These are phyloP conservation scores for Brassica balearica DNA, from an alignment of 441 rosid species.

Conservation along the genomic window DNA sequence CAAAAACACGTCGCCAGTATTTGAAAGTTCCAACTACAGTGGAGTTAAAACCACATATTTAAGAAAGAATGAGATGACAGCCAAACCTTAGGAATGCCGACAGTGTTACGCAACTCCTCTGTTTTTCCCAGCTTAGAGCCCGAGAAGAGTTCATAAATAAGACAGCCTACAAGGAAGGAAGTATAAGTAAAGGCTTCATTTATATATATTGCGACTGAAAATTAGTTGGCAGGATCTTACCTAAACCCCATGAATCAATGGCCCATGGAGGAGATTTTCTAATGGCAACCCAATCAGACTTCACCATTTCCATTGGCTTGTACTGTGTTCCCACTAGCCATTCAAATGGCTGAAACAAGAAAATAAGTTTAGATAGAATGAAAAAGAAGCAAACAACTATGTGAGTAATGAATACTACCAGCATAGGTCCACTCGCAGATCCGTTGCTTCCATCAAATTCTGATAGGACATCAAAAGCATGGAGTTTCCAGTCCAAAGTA, in stretches of 20 bases:
- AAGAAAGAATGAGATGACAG: constrained; percentile 22
- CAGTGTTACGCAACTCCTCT: constrained; percentile 93
- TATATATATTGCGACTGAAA: background rate
- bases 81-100: constrained; percentile 94
- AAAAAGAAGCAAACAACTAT: constrained; percentile 8
- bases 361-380: constrained; percentile 29
- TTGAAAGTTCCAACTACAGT: constrained; percentile 5
- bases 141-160: constrained; percentile 94
- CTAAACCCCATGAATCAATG: constrained; percentile 99
- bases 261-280: constrained; percentile 99
- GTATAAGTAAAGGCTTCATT: constrained; percentile 32
- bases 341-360: constrained; percentile 76
- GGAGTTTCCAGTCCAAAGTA: constrained; percentile 99
- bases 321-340: constrained; percentile 96
- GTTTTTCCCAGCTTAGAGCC: constrained; percentile 84
- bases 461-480: constrained; percentile 97
- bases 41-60: constrained; percentile 6
- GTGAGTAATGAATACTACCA: constrained; percentile 63
- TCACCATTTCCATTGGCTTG: constrained; percentile 89
- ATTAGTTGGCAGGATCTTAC: constrained; percentile 49
- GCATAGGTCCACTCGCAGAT: constrained; percentile 92
- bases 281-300: constrained; percentile 92
- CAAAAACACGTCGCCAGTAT: constrained; percentile 7
- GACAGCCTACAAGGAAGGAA: constrained; percentile 66
- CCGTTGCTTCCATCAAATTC: constrained; percentile 92